Evolutionary conservation across 495 filamentous ascomycete species (phyloP).

Genomic region (Paragyromitra xinjiangensis): DNA sequence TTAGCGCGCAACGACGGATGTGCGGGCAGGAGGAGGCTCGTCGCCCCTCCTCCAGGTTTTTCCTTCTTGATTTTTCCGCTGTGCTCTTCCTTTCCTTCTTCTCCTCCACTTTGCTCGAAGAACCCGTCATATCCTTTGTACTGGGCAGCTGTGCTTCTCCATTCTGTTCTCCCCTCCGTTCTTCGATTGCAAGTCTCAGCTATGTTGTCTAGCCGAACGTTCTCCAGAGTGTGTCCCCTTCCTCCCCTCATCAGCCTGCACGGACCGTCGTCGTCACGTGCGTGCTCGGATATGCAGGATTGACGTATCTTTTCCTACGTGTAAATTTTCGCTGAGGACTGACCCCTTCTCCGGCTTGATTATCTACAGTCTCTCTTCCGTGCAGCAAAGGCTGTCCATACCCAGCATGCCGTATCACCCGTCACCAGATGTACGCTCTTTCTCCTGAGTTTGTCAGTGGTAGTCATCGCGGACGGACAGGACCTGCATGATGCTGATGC

Average conservation of each 20-base stretch:
- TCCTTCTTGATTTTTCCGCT: conserved; percentile 53
- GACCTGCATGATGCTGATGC: conserved; percentile 48
- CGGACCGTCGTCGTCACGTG: conserved; percentile 50
- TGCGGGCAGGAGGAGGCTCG: conserved; percentile 43
- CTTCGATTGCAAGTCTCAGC: conserved; percentile 59
- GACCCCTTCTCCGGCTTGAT: conserved; percentile 36
- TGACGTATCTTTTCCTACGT: conserved; percentile 45
- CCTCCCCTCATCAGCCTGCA: conserved; percentile 41
- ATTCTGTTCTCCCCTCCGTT: conserved; percentile 59
- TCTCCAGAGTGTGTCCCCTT: conserved; percentile 47
- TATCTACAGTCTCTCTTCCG: conserved; percentile 51
- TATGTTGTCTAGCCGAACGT: conserved; percentile 45
- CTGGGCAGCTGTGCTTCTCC: conserved; percentile 54
- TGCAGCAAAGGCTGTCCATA: conserved; percentile 49
- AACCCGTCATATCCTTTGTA: conserved; percentile 28
- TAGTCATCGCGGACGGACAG: conserved; percentile 34
- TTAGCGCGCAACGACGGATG: conserved; percentile 42
- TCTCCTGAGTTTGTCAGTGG: conserved; percentile 10
- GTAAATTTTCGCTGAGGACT: conserved; percentile 37
- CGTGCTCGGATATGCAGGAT: conserved; percentile 45
- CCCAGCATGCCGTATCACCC: conserved; percentile 47
- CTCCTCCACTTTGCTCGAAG: conserved; percentile 36
- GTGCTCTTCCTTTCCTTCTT: conserved; percentile 56
- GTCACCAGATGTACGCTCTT: conserved; percentile 50
- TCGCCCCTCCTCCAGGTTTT: conserved; percentile 40